These are phyloP conservation scores for Smallanthus sonchifolius DNA, from an alignment of 129 eudicot genomes.

Conservation along the genomic window DNA sequence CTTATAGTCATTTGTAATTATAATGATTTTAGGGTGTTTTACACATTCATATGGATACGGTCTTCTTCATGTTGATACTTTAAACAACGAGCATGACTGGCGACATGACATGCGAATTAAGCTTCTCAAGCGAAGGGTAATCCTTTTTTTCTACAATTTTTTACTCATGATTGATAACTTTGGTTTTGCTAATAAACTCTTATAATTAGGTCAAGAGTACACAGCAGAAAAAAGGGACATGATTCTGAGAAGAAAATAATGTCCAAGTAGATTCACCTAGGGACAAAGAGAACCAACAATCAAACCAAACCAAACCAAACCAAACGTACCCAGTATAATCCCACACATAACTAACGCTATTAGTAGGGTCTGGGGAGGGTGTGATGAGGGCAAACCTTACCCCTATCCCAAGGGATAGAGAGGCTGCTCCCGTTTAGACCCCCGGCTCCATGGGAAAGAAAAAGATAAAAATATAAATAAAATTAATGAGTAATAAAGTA, in stretches of 20 bases:
- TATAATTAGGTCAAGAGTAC: slow-evolving; percentile 52
- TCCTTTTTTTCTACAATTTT: background rate
- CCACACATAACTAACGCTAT: no score
- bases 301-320: no score
- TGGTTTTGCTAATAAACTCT: slow-evolving; percentile 14
- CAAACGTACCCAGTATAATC: no score
- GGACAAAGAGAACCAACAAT: slow-evolving; percentile 50
- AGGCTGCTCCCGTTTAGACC: no score
- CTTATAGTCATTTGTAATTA: no score
- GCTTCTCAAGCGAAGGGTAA: slow-evolving; percentile 77
- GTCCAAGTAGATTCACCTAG: slow-evolving; percentile 44
- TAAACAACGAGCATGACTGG: slow-evolving; percentile 94
- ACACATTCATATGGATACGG: background rate
- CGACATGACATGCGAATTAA: slow-evolving; percentile 90
- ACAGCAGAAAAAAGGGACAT: slow-evolving; percentile 42
- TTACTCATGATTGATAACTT: slow-evolving; percentile 5
- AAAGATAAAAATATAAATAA: no score
- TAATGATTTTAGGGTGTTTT: background rate
- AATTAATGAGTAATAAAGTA: no score
- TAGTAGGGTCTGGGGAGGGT: no score
- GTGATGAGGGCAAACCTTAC: no score
- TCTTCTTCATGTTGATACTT: slow-evolving; percentile 61
- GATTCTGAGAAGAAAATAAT: slow-evolving; percentile 56
- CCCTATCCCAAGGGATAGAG: no score
- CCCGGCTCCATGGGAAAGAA: no score